Evolutionary conservation across 371 early-diverging fungal genomes (phyloP).

Genomic region (Basidiobolus meristosporus): DNA sequence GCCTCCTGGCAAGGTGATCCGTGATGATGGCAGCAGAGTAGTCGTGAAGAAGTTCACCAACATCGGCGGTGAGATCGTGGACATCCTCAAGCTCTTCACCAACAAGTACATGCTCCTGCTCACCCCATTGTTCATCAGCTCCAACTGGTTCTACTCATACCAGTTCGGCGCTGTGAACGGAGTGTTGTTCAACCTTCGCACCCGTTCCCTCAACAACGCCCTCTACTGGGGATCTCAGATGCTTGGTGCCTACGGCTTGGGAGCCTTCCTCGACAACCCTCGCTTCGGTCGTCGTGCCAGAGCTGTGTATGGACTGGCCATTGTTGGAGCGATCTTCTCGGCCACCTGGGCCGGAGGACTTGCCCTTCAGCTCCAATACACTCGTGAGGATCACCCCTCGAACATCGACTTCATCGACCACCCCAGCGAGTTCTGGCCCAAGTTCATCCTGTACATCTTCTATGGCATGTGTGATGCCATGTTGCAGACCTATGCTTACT

Average conservation of each 20-base stretch:
- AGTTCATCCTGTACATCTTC: conserved; percentile 37
- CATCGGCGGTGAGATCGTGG: conserved; percentile 27
- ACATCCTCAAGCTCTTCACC: too few species aligned
- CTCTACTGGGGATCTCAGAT: conserved; percentile 57
- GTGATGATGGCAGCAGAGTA: conserved; percentile 37
- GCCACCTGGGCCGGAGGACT: conserved; percentile 41
- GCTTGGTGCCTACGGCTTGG: conserved; percentile 25
- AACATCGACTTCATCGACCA: conserved; percentile 15
- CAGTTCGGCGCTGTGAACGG: too few species aligned
- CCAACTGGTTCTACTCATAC: too few species aligned
- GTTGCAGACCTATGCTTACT: conserved; percentile 32
- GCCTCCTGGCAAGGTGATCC: conserved; percentile 31
- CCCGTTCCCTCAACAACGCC: conserved; percentile 40
- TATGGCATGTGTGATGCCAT: conserved; percentile 50
- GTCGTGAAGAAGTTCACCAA: conserved; percentile 20
- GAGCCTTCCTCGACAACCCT: conserved; percentile 26
- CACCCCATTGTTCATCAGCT: too few species aligned
- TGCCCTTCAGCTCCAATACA: conserved; percentile 28
- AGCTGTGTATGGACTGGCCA: conserved; percentile 21
- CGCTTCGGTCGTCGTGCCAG: conserved; percentile 20
- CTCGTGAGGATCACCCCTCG: conserved; percentile 5
- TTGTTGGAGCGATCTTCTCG: conserved; percentile 21
- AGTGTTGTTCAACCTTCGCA: too few species aligned
- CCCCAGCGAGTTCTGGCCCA: conserved; percentile 21
- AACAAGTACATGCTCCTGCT: too few species aligned